Evolutionary conservation across 148 eudicot species (phyloP).

Genomic region (Amaranthus cruentus): DNA sequence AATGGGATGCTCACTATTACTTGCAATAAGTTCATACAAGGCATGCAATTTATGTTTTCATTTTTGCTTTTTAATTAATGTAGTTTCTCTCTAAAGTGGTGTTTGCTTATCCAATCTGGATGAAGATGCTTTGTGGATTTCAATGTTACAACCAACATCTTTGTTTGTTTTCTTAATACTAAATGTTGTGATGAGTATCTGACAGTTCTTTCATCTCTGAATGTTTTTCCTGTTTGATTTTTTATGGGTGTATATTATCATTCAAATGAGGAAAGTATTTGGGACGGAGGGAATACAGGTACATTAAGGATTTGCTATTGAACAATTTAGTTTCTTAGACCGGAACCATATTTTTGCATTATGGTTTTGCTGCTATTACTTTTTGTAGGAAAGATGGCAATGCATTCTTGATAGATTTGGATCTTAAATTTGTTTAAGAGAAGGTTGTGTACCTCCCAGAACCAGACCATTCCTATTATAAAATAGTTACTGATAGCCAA

Average conservation of each 20-base stretch:
- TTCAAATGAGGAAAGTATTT: no score
- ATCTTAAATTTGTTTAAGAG: not conserved
- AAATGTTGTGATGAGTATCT: not conserved
- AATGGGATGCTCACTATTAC: constrained; percentile 41
- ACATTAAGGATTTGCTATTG: not conserved
- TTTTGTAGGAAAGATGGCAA: not conserved
- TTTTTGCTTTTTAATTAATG: constrained; percentile 5
- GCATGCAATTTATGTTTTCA: constrained; percentile 8
- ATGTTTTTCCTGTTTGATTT: no score
- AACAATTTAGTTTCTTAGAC: not conserved
- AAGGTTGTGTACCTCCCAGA: not conserved
- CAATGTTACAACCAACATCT: not conserved
- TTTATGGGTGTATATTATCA: no score
- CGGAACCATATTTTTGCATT: no score
- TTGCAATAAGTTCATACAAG: constrained; percentile 27
- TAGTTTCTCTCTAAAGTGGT: not conserved
- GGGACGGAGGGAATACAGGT: not conserved
- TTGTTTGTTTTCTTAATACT: not conserved
- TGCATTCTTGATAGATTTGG: not conserved
- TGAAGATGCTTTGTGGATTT: not conserved
- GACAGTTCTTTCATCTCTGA: not conserved
- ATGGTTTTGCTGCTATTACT: not conserved
- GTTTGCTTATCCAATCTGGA: not conserved
- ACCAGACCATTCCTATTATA: not conserved
- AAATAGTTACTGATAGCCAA: no score